Conservation (phyloP, 2,329 filamentous ascomycete genomes). For the Aspergillus japonicus region DNA sequence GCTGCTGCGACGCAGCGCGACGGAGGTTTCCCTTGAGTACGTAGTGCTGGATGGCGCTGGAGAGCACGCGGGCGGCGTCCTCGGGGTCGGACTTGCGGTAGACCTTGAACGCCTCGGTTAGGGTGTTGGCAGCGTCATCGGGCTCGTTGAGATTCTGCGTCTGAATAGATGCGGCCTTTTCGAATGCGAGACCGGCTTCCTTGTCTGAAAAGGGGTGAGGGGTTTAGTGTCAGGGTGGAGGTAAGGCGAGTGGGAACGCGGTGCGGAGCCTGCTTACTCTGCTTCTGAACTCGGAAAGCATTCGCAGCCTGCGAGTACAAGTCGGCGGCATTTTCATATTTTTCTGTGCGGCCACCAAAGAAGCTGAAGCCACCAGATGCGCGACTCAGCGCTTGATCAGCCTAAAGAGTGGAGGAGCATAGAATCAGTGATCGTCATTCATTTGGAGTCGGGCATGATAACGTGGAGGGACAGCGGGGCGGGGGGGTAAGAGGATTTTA, state of each 20-base stretch:
- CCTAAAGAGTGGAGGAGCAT: conserved; percentile 54
- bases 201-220: conserved; percentile 57
- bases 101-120: conserved; percentile 90
- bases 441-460: conserved; percentile 7
- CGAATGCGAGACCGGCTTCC: conserved; percentile 83
- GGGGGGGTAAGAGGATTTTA: conserved; percentile 36
- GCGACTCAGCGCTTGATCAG: conserved; percentile 75
- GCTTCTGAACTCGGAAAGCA: conserved; percentile 83
- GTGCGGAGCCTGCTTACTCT: conserved; percentile 56
- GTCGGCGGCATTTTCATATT: conserved; percentile 85
- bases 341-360: conserved; percentile 83
- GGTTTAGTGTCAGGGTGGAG: background rate
- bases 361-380: conserved; percentile 82
- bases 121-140: conserved; percentile 85
- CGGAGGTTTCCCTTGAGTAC: conserved; percentile 87
- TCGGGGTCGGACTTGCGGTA: conserved; percentile 83
- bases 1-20: conserved; percentile 84
- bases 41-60: conserved; percentile 80
- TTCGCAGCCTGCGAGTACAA: conserved; percentile 86
- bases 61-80: conserved; percentile 76
- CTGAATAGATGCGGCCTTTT: conserved; percentile 81
- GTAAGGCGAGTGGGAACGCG: background rate
- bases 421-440: conserved; percentile 32
- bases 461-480: conserved; percentile 11
- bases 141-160: conserved; percentile 79